A percentile compares a stretch with the other conserved stretches of the same genome.
Conservation (phyloP, 768 basidiomycete species). For the Hysterangium stoloniferum region DNA sequence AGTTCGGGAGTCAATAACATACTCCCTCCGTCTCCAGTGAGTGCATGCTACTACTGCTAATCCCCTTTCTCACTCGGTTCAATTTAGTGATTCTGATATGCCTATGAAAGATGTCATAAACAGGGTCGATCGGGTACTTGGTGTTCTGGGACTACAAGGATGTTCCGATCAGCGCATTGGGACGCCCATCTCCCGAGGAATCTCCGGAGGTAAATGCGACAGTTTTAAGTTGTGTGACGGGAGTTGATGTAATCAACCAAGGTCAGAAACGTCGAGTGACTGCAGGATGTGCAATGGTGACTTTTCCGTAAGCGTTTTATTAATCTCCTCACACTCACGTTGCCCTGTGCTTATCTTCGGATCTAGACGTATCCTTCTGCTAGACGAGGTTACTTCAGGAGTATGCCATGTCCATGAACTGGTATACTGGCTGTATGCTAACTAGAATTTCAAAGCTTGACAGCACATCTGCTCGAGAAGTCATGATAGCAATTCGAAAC, state of each 20-base stretch:
- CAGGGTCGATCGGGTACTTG: slow-evolving; percentile 38
- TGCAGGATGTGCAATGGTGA: slow-evolving; percentile 53
- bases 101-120: slow-evolving; percentile 26
- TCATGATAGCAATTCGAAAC: no score
- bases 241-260: slow-evolving; percentile 27
- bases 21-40: slow-evolving; percentile 43
- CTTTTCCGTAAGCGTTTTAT: slow-evolving; percentile 32
- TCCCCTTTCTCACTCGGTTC: background rate
- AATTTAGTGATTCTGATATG: slow-evolving; percentile 4
- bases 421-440: background rate
- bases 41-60: slow-evolving; percentile 14
- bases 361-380: slow-evolving; percentile 38
- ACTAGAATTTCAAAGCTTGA: slow-evolving; percentile 26
- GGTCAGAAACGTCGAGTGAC: slow-evolving; percentile 57
- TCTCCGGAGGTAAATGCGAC: slow-evolving; percentile 36
- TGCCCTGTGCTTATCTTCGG: background rate
- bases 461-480: slow-evolving; percentile 25
- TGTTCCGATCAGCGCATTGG: slow-evolving; percentile 47
- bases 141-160: slow-evolving; percentile 38
- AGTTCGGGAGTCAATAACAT: slow-evolving; percentile 47
- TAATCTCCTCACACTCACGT: background rate
- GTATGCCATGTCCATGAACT: background rate
- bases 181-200: slow-evolving; percentile 49
- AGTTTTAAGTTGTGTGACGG: slow-evolving; percentile 13
- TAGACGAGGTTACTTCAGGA: slow-evolving; percentile 57